Base-by-base conservation (phyloP, 2,329 filamentous ascomycete species). In the Myrmaecium sp. region DNA sequence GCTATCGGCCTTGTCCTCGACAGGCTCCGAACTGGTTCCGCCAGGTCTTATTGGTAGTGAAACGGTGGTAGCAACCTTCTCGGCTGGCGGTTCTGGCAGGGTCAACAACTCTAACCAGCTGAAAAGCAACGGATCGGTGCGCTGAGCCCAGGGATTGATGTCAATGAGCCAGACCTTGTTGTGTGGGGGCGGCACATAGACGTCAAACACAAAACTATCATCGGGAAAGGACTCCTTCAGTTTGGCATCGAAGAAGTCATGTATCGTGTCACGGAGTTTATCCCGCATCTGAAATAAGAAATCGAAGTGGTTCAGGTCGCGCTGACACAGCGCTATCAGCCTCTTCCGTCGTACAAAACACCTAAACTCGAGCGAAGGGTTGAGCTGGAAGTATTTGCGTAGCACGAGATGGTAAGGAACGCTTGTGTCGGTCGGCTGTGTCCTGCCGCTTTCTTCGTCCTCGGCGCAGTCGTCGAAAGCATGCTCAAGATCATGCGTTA, bases 401-500 rank as follows among this genome's bases (percentile, higher is more conserved):
- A 98, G 66, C 3, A 94, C 75, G 2, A 98, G 69, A 31, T 84
- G 65, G 29, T 84, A 89, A 4, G 68, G 64, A 36, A 89, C 77
- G 3, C 55, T 40, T 11, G 38, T 33, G 9, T 33, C 14, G 4
- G 23, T 28, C 4, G 61, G 60, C 27, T 54, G 5, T 51, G 37
- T 13, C n/a, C n/a, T n/a, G 33, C 30, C 2, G 39, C 6, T 13
- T 5, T 12, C 35, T 0, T 51, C 38, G n/a, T 40, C 46, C 0
- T 52, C 40, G 10, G 41, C 47, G 36, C 66, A 78, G 38, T 75
- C 83, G 36, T 92, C 81, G 38, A 94, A 95, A 2, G 83, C 82
- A 47, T 94, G 81, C 43, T 91, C 79, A 5, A 98, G 62, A 46
- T 98, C 89, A 50, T 95, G 84, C 4, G 80, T 92, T 33, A 95